Evolutionary conservation across 306 rosid species (phyloP), one percentile per base, ranked within the genome.

Genomic region (Vigna mungo): DNA sequence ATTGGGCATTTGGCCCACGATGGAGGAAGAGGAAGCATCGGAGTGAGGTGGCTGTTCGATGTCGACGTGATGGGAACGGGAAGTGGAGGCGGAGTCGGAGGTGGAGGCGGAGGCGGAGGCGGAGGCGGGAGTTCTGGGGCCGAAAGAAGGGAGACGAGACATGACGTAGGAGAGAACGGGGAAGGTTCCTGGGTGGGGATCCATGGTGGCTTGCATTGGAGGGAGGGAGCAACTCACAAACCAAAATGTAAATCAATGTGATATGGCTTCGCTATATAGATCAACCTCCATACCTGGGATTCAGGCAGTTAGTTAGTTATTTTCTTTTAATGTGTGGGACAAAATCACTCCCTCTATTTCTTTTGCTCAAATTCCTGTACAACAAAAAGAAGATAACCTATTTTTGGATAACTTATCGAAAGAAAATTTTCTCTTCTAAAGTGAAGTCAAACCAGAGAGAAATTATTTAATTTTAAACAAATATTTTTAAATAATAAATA

Each of bases 121-220:
- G 43, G 32, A 30, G 34, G 34, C 0, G 25, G 88, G 0, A 16
- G 73, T 2, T 68, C 56, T 25, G 41, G 72, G 34, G 49, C 81
- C 71, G 48, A 92, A 70, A 4, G 91, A 78, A 52, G 90, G 92
- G 32, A 95, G 68, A 2, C 92, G 96, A 9, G 88, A 79, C 96
- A 95, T 82, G 69, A 95, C 96, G 84, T 90, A 92, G 67, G 96
- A 89, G 78, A 95, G 97, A 47, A 95, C 60, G 18, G 99, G 97
- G 81, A 80, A 85, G 7, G 46, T 87, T 59, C 89, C 86, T 10
- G 97, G 99, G 75, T 90, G 73, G 23, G 97, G 97, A 92, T 95
- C 97, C 97, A 95, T 90, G 46, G 78, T 79, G 44, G 7, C 15
- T 51, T 1, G 4, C 1, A 39, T 12, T 69, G 1, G 0, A 32